These are phyloP conservation scores for Seiridium unicorne DNA, from an alignment of 2,329 filamentous ascomycete genomes.

Conservation along the genomic window DNA sequence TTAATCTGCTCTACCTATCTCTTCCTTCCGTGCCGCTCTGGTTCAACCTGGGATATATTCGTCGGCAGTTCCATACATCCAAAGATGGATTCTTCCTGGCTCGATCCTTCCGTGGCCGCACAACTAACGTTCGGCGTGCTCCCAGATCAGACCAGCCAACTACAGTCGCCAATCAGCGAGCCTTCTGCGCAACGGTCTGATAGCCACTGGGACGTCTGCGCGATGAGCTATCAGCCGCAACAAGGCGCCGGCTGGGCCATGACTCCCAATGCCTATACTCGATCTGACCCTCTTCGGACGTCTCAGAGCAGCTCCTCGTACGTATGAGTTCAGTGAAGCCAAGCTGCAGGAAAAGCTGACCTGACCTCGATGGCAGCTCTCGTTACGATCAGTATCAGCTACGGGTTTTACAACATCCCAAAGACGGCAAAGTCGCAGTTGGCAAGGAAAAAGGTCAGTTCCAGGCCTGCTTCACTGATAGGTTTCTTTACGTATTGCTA, in stretches of 20 bases:
- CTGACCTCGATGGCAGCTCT: background rate
- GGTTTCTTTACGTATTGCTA: too few relatives aligned
- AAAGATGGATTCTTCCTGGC: background rate
- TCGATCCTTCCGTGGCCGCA: background rate
- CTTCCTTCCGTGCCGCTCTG: background rate
- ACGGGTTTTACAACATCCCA: conserved; percentile 1
- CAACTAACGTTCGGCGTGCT: background rate
- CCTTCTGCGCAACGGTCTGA: background rate
- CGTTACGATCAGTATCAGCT: conserved; percentile 1
- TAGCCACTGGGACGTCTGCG: background rate
- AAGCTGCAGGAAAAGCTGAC: background rate
- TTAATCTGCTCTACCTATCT: too few relatives aligned
- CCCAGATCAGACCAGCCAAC: background rate
- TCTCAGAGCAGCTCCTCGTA: background rate
- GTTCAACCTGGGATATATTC: background rate
- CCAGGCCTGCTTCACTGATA: background rate
- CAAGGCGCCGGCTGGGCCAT: background rate
- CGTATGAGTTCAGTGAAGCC: background rate
- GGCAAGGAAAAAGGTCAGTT: conserved; percentile 9
- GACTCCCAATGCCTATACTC: background rate
- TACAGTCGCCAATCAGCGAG: too few relatives aligned
- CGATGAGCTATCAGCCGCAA: background rate
- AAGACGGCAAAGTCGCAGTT: conserved; percentile 9
- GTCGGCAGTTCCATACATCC: background rate
- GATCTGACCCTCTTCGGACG: background rate